phyloP scores from a whole-genome alignment of 2,329 filamentous ascomycete species.

The Xylariaceae sp. region DNA sequence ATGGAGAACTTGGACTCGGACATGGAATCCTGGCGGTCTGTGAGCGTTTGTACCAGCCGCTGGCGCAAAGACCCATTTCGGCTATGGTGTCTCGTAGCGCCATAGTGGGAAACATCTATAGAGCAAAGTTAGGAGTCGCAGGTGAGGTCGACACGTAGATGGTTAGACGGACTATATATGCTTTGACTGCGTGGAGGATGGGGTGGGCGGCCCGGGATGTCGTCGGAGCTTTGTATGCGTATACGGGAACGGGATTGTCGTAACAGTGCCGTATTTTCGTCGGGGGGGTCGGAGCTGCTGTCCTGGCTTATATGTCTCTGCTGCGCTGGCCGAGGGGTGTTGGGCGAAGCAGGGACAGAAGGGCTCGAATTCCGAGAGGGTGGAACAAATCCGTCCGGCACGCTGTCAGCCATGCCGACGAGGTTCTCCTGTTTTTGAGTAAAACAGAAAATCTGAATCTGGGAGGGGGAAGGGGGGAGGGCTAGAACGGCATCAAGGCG shows the following conservation, averaged over 20 bases:
- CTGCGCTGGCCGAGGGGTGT: neutral
- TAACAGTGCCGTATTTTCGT: constrained; percentile 45
- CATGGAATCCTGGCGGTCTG: constrained; percentile 54
- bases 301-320: constrained; percentile 22
- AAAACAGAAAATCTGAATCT: neutral
- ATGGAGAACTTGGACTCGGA: constrained; percentile 62
- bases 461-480: too few species aligned
- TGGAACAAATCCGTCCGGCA: constrained; percentile 16
- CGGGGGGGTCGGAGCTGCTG: constrained; percentile 31
- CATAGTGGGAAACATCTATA: constrained; percentile 19
- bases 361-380: constrained; percentile 18
- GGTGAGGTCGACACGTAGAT: neutral
- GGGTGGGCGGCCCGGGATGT: constrained; percentile 25
- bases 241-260: constrained; percentile 40
- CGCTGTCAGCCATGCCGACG: constrained; percentile 20
- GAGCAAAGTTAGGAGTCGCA: constrained; percentile 10
- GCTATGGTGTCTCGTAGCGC: constrained; percentile 48
- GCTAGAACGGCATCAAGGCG: neutral
- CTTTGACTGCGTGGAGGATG: constrained; percentile 41
- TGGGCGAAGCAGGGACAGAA: constrained; percentile 26
- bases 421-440: neutral
- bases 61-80: constrained; percentile 56
- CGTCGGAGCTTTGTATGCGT: constrained; percentile 37
- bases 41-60: constrained; percentile 59
- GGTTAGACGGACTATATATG: constrained; percentile 38